These are phyloP conservation scores for Corymbia maculata DNA, from an alignment of 345 rosid genomes.

Conservation along the genomic window DNA sequence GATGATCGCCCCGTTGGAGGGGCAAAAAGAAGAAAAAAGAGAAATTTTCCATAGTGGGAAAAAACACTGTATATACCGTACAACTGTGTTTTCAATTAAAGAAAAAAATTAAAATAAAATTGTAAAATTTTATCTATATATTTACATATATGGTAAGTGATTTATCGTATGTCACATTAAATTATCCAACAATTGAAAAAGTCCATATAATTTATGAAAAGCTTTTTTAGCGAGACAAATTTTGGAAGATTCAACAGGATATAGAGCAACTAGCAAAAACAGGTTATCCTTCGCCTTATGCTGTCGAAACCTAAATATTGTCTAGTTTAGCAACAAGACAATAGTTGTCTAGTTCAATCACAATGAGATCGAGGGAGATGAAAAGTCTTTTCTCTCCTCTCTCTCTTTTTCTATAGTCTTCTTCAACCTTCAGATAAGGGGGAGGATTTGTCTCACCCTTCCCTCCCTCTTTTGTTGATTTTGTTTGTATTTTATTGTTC, in stretches of 20 bases:
- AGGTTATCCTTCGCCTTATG: accelerated
- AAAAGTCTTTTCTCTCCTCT: too few species aligned
- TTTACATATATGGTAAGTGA: not conserved
- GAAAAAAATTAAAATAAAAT: not conserved
- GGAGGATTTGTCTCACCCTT: too few species aligned
- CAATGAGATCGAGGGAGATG: too few species aligned
- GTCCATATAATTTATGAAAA: not conserved
- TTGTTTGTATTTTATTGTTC: too few species aligned
- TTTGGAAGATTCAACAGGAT: accelerated
- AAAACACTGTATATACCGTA: not conserved
- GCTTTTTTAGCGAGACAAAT: not conserved
- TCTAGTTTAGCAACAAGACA: not conserved
- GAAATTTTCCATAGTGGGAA: not conserved
- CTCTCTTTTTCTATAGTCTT: too few species aligned
- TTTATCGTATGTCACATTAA: not conserved
- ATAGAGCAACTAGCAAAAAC: not conserved
- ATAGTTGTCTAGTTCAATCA: too few species aligned
- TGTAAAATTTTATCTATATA: not conserved
- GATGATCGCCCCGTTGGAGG: not conserved
- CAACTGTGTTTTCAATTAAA: not conserved
- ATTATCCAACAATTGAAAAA: not conserved
- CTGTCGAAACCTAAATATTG: not conserved
- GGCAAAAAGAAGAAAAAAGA: not conserved
- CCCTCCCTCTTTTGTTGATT: too few species aligned
- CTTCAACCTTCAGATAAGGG: too few species aligned